These are phyloP conservation scores for Barnettozyma vustinii DNA, from an alignment of 805 yeast species.

Conservation along the genomic window DNA sequence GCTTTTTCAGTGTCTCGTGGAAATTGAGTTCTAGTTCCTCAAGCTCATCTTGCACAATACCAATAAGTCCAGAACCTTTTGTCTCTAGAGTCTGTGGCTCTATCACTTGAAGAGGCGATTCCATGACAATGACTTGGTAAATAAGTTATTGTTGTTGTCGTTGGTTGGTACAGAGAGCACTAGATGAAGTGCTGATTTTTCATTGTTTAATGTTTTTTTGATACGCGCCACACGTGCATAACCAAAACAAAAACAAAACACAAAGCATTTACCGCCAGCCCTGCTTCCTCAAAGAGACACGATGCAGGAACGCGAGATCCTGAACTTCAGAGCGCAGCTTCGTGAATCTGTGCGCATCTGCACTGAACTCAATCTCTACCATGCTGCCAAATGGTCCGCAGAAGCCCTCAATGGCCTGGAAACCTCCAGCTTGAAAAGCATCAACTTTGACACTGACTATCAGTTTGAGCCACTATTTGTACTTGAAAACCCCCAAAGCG, in stretches of 20 bases:
- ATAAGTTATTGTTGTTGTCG: not conserved
- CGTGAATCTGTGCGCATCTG: slow-evolving; percentile 40
- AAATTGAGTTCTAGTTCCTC: slow-evolving; percentile 11
- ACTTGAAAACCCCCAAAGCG: slow-evolving; percentile 18
- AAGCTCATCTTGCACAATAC: slow-evolving; percentile 7
- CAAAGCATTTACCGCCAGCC: not conserved
- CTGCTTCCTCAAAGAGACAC: not conserved
- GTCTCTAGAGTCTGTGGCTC: slow-evolving; percentile 4
- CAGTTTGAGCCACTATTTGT: slow-evolving; percentile 1
- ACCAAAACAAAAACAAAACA: not conserved
- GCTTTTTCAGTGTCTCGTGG: slow-evolving; percentile 5
- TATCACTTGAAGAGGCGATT: not conserved
- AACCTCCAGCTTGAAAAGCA: not conserved
- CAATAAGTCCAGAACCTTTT: not conserved
- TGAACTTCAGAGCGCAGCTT: slow-evolving; percentile 24
- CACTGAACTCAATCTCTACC: slow-evolving; percentile 52
- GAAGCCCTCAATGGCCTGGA: slow-evolving; percentile 65
- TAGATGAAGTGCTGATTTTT: not conserved
- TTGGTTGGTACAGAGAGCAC: too few relatives aligned
- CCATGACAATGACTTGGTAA: not conserved
- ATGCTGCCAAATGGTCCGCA: slow-evolving; percentile 78
- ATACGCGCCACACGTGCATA: not conserved
- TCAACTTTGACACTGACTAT: slow-evolving; percentile 7
- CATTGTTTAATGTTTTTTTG: not conserved
- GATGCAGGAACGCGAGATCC: slow-evolving; percentile 8